Evolutionary conservation across 164 flowering plant genomes (phyloP).

Genomic region (Chimonanthus praecox): DNA sequence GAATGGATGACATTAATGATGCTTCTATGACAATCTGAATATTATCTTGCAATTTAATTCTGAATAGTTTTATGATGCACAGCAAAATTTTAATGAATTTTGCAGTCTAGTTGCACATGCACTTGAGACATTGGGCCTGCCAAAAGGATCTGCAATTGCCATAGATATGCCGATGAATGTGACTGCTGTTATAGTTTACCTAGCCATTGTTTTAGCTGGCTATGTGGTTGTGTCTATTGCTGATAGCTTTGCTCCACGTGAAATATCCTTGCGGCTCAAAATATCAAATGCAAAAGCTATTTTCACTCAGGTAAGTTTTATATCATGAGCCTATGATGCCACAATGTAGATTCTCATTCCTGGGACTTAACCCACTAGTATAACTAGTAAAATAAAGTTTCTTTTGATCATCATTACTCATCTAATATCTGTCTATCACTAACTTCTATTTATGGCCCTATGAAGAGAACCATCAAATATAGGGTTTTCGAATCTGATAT

Average conservation of each 20-base stretch:
- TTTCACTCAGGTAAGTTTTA: slow-evolving; percentile 71
- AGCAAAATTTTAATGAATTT: slow-evolving; percentile 5
- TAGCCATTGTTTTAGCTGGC: slow-evolving; percentile 85
- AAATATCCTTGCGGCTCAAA: slow-evolving; percentile 72
- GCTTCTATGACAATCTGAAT: not conserved
- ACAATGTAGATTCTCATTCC: too few species aligned
- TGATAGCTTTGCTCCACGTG: slow-evolving; percentile 84
- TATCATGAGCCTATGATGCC: not conserved
- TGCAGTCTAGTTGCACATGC: slow-evolving; percentile 86
- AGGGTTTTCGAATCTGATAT: not conserved
- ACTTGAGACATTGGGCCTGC: slow-evolving; percentile 52
- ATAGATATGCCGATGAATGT: slow-evolving; percentile 97
- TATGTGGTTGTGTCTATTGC: slow-evolving; percentile 93
- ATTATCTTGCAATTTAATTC: not conserved
- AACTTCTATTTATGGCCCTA: not conserved
- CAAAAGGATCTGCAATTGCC: slow-evolving; percentile 84
- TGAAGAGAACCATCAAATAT: not conserved
- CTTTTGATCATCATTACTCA: not conserved
- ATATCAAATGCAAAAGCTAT: slow-evolving; percentile 80
- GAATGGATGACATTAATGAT: not conserved
- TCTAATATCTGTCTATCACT: not conserved
- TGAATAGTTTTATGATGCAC: not conserved
- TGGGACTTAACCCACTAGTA: not conserved
- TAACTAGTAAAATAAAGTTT: too few species aligned
- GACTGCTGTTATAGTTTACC: slow-evolving; percentile 69